Evolutionary conservation across 805 yeast genomes (phyloP).

Genomic region (Kodamaea fukazawae): DNA sequence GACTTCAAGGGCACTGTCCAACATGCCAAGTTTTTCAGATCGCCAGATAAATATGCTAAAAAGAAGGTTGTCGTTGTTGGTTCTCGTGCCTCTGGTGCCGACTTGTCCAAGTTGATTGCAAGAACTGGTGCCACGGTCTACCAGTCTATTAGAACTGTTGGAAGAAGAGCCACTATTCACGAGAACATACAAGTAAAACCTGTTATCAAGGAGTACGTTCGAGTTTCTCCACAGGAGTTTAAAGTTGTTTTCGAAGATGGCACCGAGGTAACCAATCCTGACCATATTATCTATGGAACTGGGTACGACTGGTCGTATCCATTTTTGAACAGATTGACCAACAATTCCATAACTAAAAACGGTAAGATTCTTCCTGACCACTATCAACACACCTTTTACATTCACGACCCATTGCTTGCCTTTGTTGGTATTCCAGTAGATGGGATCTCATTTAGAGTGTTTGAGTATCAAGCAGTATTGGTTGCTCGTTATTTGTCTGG

Average conservation of each 20-base stretch:
- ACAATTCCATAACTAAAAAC: conserved; percentile 29
- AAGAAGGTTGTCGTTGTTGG: conserved; percentile 34
- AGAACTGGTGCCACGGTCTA: conserved; percentile 21
- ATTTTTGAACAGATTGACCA: conserved; percentile 39
- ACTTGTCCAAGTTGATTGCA: conserved; percentile 27
- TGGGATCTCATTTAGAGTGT: conserved; percentile 59
- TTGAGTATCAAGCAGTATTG: conserved; percentile 63
- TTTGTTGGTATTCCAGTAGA: conserved; percentile 61
- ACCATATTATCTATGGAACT: conserved; percentile 64
- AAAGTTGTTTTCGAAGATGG: conserved; percentile 51
- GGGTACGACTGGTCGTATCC: conserved; percentile 72
- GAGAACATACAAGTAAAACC: conserved; percentile 22
- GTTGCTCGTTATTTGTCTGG: conserved; percentile 62
- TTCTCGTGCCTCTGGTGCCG: conserved; percentile 28
- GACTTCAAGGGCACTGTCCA: conserved; percentile 30
- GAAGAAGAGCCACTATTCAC: not conserved
- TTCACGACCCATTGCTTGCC: conserved; percentile 61
- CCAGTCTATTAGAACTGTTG: conserved; percentile 27
- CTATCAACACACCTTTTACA: conserved; percentile 59
- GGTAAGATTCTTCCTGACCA: conserved; percentile 38
- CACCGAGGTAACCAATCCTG: conserved; percentile 43
- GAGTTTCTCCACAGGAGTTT: conserved; percentile 23
- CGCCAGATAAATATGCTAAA: conserved; percentile 27
- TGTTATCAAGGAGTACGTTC: conserved; percentile 18
- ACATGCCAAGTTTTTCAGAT: conserved; percentile 46